phyloP scores from a whole-genome alignment of 768 basidiomycete species.

The Leccinum uliginosum region DNA sequence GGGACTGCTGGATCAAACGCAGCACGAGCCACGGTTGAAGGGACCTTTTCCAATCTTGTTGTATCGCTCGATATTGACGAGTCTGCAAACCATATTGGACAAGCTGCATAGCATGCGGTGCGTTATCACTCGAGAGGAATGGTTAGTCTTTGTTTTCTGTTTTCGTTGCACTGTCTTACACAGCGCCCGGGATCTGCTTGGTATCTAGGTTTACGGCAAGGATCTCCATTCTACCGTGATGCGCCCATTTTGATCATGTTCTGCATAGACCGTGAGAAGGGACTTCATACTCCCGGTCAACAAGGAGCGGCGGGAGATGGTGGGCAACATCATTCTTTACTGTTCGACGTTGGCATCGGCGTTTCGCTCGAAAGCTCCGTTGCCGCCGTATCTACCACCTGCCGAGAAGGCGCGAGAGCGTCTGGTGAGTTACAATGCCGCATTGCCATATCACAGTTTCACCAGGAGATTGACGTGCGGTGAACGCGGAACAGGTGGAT shows the following conservation, averaged over 20 bases:
- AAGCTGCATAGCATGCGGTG: conserved; percentile 93
- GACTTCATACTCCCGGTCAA: conserved; percentile 94
- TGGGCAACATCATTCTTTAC: conserved; percentile 89
- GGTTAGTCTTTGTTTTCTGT: conserved; percentile 44
- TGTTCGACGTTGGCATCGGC: conserved; percentile 77
- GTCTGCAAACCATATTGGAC: conserved; percentile 82
- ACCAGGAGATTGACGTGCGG: background rate
- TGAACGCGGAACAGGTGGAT: conserved; percentile 49
- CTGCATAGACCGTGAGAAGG: conserved; percentile 61
- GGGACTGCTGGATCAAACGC: conserved; percentile 79
- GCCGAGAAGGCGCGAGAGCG: conserved; percentile 80
- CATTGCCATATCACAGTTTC: background rate
- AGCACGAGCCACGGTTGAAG: conserved; percentile 91
- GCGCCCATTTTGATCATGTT: background rate
- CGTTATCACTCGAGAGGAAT: conserved; percentile 94
- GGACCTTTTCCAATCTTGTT: conserved; percentile 88
- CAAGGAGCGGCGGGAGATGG: conserved; percentile 87
- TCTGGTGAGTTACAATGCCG: conserved; percentile 46
- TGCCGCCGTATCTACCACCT: conserved; percentile 96
- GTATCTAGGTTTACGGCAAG: conserved; percentile 65
- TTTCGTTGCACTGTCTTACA: conserved; percentile 7
- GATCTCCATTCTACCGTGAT: background rate
- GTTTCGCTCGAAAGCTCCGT: conserved; percentile 80
- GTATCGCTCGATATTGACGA: conserved; percentile 79
- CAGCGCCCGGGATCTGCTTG: background rate